phyloP scores from a whole-genome alignment of 768 basidiomycete species.

The Hysterangium stoloniferum region DNA sequence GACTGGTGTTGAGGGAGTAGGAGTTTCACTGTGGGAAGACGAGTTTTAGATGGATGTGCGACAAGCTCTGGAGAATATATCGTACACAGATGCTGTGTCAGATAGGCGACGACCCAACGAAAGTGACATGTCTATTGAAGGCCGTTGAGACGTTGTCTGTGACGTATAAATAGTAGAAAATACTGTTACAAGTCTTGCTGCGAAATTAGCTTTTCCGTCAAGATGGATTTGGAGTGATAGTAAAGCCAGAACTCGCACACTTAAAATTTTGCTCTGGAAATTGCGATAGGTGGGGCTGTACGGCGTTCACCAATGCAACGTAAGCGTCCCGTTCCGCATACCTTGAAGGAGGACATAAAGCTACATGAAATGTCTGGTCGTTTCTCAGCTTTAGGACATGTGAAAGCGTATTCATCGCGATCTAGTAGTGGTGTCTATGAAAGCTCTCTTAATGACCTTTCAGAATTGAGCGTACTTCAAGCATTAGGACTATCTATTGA shows the following conservation, averaged over 20 bases:
- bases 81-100: neutral
- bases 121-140: neutral
- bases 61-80: neutral
- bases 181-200: neutral
- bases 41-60: neutral
- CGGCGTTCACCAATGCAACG: neutral
- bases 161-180: slow-evolving; percentile 1
- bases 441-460: neutral
- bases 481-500: slow-evolving; percentile 5
- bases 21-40: neutral
- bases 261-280: neutral
- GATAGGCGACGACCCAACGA: neutral
- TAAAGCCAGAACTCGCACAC: neutral
- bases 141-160: neutral
- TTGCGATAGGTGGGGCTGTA: neutral
- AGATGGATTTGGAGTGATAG: neutral
- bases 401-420: neutral
- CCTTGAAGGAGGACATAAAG: neutral
- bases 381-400: neutral
- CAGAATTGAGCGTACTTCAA: neutral
- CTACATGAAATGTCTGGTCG: neutral
- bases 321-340: neutral
- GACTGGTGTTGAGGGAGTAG: neutral
- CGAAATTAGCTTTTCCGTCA: neutral
- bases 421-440: neutral